Evolutionary conservation across 2,329 filamentous ascomycete species (phyloP), one percentile per base, ranked within the genome.

Genomic region (Botrytis fabae): DNA sequence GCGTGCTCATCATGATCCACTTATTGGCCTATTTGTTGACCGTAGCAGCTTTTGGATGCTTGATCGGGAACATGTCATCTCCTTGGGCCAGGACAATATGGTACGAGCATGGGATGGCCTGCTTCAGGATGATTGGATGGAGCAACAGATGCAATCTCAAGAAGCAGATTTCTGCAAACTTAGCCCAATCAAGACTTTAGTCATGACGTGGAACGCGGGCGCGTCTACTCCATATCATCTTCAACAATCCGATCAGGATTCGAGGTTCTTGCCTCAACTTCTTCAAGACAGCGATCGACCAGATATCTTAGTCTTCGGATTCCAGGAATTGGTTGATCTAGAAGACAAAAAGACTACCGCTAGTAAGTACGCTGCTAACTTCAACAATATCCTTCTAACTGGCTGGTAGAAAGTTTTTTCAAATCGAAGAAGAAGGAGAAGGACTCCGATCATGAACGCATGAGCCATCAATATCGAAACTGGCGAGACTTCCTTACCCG

Each of bases 311-410:
- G 89, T 98, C 0, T 99, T 99, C 85, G 95, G 95, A 1, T 99
- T 99, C 82, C 96, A 99, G 82, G 96, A 99, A 82, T 87, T 99
- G n/a, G 96, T 99, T 6, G 96, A 99, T 80, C 86, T 99, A 12
- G 96, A 99, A 81, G 93, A 99, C 83, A 98, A 98, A 84, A 97
- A 95, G 77, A 92, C 97, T 69, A 98, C 95, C 35, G 96, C 96
- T n/a, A 98, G 90, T 90, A 82, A 80, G 87, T 86, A 73, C 69
- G 22, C 48, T 48, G 62, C 44, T 25, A 40, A 57, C 69, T 14
- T 46, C 28, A 28, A 38, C 66, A 63, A 4, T 14, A 42, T 59
- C 35, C 64, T 59, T 68, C 80, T 85, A 78, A 85, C 72, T 40
- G 1, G 8, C 42, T 35, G 28, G 16, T 78, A 90, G 88, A 96